Evolutionary conservation across 352 stramenopile genomes (phyloP), one percentile per base, ranked within the genome.

Genomic region (Pelagophyceae sp.): DNA sequence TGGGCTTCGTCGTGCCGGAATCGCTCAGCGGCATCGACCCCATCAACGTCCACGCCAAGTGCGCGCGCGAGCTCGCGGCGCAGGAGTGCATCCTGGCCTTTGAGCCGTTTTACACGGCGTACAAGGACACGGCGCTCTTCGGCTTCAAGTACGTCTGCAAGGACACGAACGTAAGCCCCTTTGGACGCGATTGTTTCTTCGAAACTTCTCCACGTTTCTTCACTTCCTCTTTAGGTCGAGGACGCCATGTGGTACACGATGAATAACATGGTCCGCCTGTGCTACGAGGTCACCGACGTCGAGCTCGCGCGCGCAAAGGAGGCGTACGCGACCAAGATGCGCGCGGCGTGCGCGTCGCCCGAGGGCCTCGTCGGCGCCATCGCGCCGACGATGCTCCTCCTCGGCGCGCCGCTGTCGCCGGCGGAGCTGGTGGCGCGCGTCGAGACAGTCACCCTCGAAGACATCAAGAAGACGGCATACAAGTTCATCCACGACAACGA

Each of bases 401-500:
- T 38, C 31, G 61, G 61, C 29, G 2, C 2, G 3, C 3, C 33
- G 3, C 29, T 71, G n/a, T 6, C 61, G 3, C 61, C 61, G 31
- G 15, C 17, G 6, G 61, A 71, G 61, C 61, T 71, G n/a, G 2
- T 38, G 6, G 64, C 64, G 19, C 3, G 32, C 19, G 32, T 72
- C 20, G 29, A 27, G 19, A 32, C 29, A 19, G 31, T 72, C 32
- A 31, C 29, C 32, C 6, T 50, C 32, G 35, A 38, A 5, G 64
- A 72, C 64, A n/a, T 72, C 64, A 38, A 50, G 15, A 31, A 72
- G 31, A 19, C n/a, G 19, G 32, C 35, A 19, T 72, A 72, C 64
- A 50, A 38, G 31, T 50, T 51, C 64, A 11, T 72, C 64, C 64
- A 72, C 64, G 64, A 72, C 64, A 51, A 50, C 64, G 64, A 72